Evolutionary conservation across 1,284 basidiomycete genomes (phyloP).

Genomic region (Filobasidium uniguttulatum): DNA sequence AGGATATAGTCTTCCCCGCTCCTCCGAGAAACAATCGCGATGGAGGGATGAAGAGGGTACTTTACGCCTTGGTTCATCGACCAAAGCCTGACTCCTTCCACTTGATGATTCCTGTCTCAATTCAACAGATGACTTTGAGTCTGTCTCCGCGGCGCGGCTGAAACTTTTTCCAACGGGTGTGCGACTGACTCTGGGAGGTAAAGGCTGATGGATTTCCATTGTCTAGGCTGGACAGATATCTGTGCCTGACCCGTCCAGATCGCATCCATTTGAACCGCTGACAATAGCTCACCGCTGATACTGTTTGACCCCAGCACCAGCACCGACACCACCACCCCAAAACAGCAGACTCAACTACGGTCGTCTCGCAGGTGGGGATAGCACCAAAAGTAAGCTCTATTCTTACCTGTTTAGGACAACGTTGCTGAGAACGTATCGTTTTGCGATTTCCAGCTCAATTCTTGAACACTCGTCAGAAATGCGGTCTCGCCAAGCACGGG

Average conservation of each 20-base stretch:
- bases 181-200: slow-evolving; percentile 6
- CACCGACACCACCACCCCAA: no score
- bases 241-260: background rate
- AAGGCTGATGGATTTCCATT: background rate
- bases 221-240: background rate
- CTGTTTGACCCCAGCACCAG: no score
- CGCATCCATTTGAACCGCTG: slow-evolving; percentile 3
- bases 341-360: no score
- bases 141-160: background rate
- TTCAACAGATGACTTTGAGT: background rate
- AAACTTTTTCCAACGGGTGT: background rate
- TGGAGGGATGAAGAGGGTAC: background rate
- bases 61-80: background rate
- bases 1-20: background rate
- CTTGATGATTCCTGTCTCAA: background rate
- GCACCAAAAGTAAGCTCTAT: background rate
- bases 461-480: no score
- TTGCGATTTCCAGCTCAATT: background rate
- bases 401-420: slow-evolving; percentile 1
- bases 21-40: background rate
- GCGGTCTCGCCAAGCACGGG: background rate
- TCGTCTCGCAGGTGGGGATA: no score
- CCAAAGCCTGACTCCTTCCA: background rate
- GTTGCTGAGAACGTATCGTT: slow-evolving; percentile 3
- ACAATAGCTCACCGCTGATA: background rate